These are phyloP conservation scores for Tulasnella sp. DNA, from an alignment of 768 basidiomycete genomes.

Conservation along the genomic window DNA sequence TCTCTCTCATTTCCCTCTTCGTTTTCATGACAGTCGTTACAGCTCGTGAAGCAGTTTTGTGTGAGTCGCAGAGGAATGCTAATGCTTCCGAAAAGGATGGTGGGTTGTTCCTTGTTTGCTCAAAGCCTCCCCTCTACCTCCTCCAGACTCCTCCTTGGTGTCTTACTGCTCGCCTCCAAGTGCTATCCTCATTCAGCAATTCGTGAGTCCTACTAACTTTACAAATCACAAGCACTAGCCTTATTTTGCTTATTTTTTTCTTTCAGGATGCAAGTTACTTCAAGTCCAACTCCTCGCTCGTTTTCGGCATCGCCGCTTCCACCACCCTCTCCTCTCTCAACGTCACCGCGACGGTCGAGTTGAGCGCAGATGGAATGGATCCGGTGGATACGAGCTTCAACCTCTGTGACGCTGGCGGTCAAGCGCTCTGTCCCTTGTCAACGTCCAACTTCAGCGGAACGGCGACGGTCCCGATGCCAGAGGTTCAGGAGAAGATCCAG, in stretches of 20 bases:
- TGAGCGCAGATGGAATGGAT: slow-evolving; percentile 81
- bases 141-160: slow-evolving; percentile 71
- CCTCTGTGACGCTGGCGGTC: slow-evolving; percentile 66
- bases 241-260: slow-evolving; percentile 34
- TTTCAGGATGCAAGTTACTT: slow-evolving; percentile 50
- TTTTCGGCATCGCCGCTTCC: slow-evolving; percentile 56
- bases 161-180: slow-evolving; percentile 78
- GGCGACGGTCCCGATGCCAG: slow-evolving; percentile 46
- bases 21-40: not conserved
- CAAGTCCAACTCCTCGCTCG: slow-evolving; percentile 55
- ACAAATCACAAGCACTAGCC: not conserved
- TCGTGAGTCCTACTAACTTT: not conserved
- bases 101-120: not conserved
- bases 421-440: slow-evolving; percentile 72
- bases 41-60: not conserved
- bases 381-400: slow-evolving; percentile 71
- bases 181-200: slow-evolving; percentile 39
- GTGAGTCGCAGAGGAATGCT: not conserved
- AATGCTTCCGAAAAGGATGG: not conserved
- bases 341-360: slow-evolving; percentile 67
- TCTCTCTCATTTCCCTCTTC: not conserved
- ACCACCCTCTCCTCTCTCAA: slow-evolving; percentile 42
- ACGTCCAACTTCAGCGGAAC: slow-evolving; percentile 21
- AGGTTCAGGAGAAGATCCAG: slow-evolving; percentile 52
- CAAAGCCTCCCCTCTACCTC: not conserved